These are phyloP conservation scores for Verticillium longisporum DNA, from an alignment of 2,329 filamentous ascomycete species.

Conservation along the genomic window DNA sequence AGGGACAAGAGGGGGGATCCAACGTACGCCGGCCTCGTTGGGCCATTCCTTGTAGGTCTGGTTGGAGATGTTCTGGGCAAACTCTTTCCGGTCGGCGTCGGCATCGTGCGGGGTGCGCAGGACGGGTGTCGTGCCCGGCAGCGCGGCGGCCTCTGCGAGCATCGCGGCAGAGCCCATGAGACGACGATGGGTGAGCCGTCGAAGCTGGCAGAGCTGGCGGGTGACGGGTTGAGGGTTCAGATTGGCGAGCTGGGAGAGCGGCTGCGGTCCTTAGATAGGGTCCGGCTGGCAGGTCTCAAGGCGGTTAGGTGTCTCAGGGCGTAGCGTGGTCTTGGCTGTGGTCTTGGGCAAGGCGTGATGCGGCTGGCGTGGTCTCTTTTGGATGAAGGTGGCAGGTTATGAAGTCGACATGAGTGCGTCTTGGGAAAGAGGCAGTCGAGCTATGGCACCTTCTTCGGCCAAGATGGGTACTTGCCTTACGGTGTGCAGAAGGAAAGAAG, in stretches of 20 bases:
- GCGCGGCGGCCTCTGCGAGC: background rate
- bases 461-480: too few relatives aligned
- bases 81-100: conserved; percentile 4
- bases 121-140: background rate
- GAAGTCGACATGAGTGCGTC: too few relatives aligned
- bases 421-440: too few relatives aligned
- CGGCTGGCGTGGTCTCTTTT: too few relatives aligned
- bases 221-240: background rate
- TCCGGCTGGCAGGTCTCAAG: background rate
- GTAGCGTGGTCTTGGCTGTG: background rate
- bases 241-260: background rate
- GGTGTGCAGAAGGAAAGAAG: too few relatives aligned
- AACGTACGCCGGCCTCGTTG: conserved; percentile 37
- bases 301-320: background rate
- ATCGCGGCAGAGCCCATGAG: background rate
- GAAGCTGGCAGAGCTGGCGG: background rate
- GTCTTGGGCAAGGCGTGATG: background rate
- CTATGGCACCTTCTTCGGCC: too few relatives aligned
- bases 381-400: too few relatives aligned
- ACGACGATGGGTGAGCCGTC: background rate
- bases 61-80: conserved; percentile 10
- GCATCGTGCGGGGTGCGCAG: conserved; percentile 8
- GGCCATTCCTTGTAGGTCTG: conserved; percentile 36
- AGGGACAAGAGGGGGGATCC: background rate
- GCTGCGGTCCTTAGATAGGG: background rate